These are phyloP conservation scores for Irpex sp. DNA, from an alignment of 1,284 basidiomycete genomes.

Conservation along the genomic window DNA sequence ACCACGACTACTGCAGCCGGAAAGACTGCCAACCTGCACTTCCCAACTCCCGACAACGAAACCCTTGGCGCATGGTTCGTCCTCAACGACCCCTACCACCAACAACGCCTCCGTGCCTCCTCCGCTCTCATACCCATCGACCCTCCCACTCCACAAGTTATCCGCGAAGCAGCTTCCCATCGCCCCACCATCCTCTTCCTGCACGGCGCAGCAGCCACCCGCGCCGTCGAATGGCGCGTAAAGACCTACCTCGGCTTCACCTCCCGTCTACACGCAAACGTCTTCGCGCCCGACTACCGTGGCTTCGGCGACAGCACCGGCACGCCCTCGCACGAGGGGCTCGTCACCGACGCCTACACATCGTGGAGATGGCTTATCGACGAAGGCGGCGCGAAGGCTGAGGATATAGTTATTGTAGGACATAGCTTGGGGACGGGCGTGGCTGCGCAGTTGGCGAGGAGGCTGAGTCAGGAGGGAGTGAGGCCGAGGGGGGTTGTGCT, in stretches of 20 bases:
- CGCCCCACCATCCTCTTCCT: constrained; percentile 83
- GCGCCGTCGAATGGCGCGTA: constrained; percentile 62
- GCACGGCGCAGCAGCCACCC: constrained; percentile 85
- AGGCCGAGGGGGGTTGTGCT: constrained; percentile 61
- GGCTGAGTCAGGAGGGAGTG: constrained; percentile 49
- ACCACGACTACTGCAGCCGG: constrained; percentile 43
- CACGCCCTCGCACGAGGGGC: constrained; percentile 67
- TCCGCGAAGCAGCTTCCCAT: constrained; percentile 44
- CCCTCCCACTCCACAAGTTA: constrained; percentile 27
- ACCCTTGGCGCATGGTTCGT: constrained; percentile 88
- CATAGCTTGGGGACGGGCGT: constrained; percentile 85
- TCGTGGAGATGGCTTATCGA: constrained; percentile 76
- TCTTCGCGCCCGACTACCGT: constrained; percentile 86
- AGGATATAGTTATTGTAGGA: constrained; percentile 68
- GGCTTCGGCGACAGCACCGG: constrained; percentile 89
- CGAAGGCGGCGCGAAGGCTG: constrained; percentile 45
- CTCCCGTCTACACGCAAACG: constrained; percentile 63
- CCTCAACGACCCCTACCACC: constrained; percentile 67
- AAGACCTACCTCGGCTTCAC: constrained; percentile 58
- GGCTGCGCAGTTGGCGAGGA: constrained; percentile 53
- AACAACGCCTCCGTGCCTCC: constrained; percentile 30
- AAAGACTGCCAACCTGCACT: constrained; percentile 70
- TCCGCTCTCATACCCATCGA: constrained; percentile 10
- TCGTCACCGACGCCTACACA: constrained; percentile 71
- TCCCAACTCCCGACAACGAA: constrained; percentile 74